Base-by-base conservation (phyloP, 192 early-diverging fungal species). In the Podila epigama region DNA sequence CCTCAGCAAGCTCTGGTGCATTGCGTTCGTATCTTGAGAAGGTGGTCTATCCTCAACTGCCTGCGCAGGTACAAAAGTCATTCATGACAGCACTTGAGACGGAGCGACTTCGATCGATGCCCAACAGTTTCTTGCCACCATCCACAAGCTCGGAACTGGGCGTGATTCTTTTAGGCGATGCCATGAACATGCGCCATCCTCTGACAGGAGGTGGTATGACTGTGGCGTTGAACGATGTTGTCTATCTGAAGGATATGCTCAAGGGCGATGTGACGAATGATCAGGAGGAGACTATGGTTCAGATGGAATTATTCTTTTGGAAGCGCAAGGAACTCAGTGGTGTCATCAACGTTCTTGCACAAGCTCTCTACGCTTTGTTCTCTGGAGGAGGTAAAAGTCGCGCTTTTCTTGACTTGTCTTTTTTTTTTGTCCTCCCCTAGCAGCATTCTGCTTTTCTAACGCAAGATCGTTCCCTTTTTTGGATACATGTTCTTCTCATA, bases 171-270 rank as follows among this genome's bases (percentile, higher is more conserved):
- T 64, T 97, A 13, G 97, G 97, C 60, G 97, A 98, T 83, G 94
- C 97, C 15, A 89, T 94, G 79, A 98, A 98, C 68, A 95, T 97
- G 84, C 89, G 96, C 37, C 95, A 97, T 63, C 95, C 95, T n/a
- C 83, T 98, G 60, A 97, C 95, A 0, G 96, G 96, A 32, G 95
- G 93, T 60, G 97, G 97, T 13, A 98, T 98, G 97, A 97, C 97
- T 1, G 92, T 98, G 0, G 97, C 89, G 4, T 85, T 97, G 48
- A 95, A 91, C 87, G 97, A 98, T 78, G 91, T 94, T 13, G 91
- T 95, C 0, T 83, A 88, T 29, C 54, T 97, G 48, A 61, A 83
- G 7, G 82, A 92, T 3, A 63, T 92, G 7, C 77, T 94, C 48
- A 60, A 75, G 28, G 58, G 84, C 1, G 68, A 79, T 3, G 81